Percentiles rank a stretch among this genome's conserved stretches.
Conservation (phyloP, 306 rosid species). For the Acacia melanoxylon region DNA sequence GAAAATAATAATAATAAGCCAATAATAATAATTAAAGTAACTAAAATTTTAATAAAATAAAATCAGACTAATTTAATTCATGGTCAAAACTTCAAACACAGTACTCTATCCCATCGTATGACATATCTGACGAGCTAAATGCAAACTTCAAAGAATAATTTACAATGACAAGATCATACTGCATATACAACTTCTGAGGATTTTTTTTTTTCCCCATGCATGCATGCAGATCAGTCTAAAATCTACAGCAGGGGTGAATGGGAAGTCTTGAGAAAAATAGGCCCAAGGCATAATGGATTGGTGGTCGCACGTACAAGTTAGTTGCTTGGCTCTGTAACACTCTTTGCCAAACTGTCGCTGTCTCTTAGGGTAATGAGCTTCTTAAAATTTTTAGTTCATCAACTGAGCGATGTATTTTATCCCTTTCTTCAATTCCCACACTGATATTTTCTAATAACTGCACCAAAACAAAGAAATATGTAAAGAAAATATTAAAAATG, state of each 20-base stretch:
- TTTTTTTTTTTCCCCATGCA: not conserved
- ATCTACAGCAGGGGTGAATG: not conserved
- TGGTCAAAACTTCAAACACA: too few species aligned
- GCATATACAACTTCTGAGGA: not conserved
- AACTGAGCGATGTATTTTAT: conserved; percentile 40
- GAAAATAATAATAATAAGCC: too few species aligned
- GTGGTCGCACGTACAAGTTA: conserved; percentile 25
- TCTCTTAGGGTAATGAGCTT: conserved; percentile 13
- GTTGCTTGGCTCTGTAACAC: conserved; percentile 1
- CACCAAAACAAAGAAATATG: conserved; percentile 21
- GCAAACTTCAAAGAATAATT: not conserved
- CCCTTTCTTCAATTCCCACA: conserved; percentile 56
- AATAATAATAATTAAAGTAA: too few species aligned
- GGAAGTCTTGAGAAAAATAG: conserved; percentile 7
- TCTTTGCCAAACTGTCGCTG: conserved; percentile 14
- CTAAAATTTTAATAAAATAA: too few species aligned
- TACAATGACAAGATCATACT: not conserved
- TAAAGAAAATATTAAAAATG: not conserved
- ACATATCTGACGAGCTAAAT: not conserved
- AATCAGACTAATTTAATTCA: too few species aligned
- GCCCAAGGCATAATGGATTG: not conserved
- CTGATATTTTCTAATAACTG: conserved; percentile 48
- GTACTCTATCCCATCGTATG: not conserved
- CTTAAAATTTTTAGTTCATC: conserved; percentile 40
- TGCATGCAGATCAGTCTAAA: not conserved